Evolutionary conservation across 2,329 filamentous ascomycete genomes (phyloP), one percentile per base, ranked within the genome.

Genomic region (Cytospora piceicola): DNA sequence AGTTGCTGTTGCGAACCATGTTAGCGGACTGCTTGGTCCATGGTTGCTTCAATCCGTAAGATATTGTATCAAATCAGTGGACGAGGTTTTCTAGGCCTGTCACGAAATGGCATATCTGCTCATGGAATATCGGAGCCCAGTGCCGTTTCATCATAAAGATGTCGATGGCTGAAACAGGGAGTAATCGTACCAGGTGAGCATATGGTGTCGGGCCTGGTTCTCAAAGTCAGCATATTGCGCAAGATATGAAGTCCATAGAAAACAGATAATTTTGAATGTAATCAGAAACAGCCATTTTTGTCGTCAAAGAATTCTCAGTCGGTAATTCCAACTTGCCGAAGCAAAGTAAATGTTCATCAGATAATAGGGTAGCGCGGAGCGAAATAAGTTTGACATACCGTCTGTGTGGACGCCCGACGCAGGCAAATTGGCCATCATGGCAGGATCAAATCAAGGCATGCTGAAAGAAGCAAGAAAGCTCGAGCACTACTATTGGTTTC

Each of bases 21-120:
- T 68, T 55, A 68, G 63, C 60, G 22, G 30, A 49, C 32, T 29
- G 55, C 39, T 20, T 52, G 34, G 17, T 22, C 17, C 39, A 15
- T 22, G 52, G 17, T 54, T n/a, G 34, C 20, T 53, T 58, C 46
- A 53, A 52, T n/a, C 32, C 29, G 54, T 58, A 59, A 52, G 58
- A 57, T 53, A 29, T 64, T 55, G 54, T 52, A 72, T 69, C 71
- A 71, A 71, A 81, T 96, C 93, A 96, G 93, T 94, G 91, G 93
- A 92, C 93, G 88, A 96, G 93, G 94, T 96, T 97, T 97, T 96
- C 93, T 96, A 97, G 92, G 93, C 93, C 93, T 96, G 93, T 92
- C 93, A 80, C 92, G 92, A 91, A 86, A 81, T 92, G 93, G 92
- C 87, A 90, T 87, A 88, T 93, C 91, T 78, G 83, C 93, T 93